These are phyloP conservation scores for Daldinia sp. DNA, from an alignment of 2,329 filamentous ascomycete genomes.

Conservation along the genomic window DNA sequence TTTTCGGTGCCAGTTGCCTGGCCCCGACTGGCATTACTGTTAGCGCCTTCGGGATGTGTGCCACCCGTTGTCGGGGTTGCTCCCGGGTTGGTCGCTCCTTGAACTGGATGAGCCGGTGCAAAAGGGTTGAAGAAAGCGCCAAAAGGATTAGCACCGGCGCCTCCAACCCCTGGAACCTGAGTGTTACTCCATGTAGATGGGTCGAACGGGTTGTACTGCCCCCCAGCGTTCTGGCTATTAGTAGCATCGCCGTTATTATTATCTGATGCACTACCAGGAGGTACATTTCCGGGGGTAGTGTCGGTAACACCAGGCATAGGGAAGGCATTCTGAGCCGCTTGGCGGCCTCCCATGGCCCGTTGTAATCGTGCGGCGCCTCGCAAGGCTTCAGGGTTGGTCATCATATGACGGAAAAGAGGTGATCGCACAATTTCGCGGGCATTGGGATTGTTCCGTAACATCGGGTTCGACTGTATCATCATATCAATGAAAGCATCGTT, in stretches of 20 bases:
- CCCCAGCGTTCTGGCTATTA: constrained; percentile 51
- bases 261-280: constrained; percentile 48
- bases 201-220: constrained; percentile 61
- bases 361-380: constrained; percentile 87
- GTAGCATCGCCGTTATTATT: constrained; percentile 49
- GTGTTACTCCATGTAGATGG: constrained; percentile 50
- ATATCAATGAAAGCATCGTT: constrained; percentile 96
- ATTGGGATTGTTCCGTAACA: constrained; percentile 63
- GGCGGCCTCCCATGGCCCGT: constrained; percentile 72
- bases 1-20: constrained; percentile 46
- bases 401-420: constrained; percentile 89
- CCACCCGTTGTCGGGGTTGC: constrained; percentile 46
- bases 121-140: constrained; percentile 60
- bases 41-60: constrained; percentile 49
- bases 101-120: constrained; percentile 36
- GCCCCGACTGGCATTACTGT: constrained; percentile 46
- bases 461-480: constrained; percentile 90
- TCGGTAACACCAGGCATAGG: constrained; percentile 93
- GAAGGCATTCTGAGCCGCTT: constrained; percentile 69
- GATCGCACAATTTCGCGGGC: constrained; percentile 89
- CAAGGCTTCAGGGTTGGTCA: constrained; percentile 89
- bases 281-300: constrained; percentile 73
- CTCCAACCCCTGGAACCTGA: constrained; percentile 50
- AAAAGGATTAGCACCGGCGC: constrained; percentile 53
- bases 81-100: constrained; percentile 47